Conservation (phyloP, 208 protist species). For the Willaertia magna region DNA sequence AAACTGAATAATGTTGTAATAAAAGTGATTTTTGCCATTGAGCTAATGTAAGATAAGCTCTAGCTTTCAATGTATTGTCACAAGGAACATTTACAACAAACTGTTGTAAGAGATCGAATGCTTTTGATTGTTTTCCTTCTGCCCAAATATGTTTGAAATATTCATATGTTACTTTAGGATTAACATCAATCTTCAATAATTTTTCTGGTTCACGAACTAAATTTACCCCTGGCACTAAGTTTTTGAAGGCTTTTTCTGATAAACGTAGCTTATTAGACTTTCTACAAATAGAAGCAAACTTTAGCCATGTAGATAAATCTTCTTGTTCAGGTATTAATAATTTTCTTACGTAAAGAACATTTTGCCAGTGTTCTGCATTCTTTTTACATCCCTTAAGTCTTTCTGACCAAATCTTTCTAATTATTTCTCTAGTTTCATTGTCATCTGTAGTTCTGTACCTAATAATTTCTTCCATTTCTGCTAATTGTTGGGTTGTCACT, state of each 20-base stretch:
- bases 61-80: not conserved
- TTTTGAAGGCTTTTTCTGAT: not conserved
- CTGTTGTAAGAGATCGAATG: not conserved
- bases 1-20: not conserved
- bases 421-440: conserved; percentile 37
- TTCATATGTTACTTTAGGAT: conserved; percentile 16
- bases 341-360: conserved; percentile 82
- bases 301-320: conserved; percentile 91
- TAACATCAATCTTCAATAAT: not conserved
- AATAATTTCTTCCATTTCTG: conserved; percentile 96
- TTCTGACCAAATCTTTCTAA: conserved; percentile 58
- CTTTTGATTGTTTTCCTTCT: not conserved
- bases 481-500: conserved; percentile 91
- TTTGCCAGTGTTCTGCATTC: conserved; percentile 90
- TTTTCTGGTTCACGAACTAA: not conserved
- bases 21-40: not conserved
- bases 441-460: conserved; percentile 67
- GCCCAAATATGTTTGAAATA: conserved; percentile 23
- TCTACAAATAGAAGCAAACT: conserved; percentile 84
- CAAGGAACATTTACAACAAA: conserved; percentile 6
- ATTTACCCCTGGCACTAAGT: not conserved
- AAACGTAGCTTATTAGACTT: conserved; percentile 61
- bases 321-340: conserved; percentile 76
- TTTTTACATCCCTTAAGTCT: conserved; percentile 65
- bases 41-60: not conserved